Base-by-base conservation (phyloP, 495 filamentous ascomycete species). In the Penicillium samsonianum region DNA sequence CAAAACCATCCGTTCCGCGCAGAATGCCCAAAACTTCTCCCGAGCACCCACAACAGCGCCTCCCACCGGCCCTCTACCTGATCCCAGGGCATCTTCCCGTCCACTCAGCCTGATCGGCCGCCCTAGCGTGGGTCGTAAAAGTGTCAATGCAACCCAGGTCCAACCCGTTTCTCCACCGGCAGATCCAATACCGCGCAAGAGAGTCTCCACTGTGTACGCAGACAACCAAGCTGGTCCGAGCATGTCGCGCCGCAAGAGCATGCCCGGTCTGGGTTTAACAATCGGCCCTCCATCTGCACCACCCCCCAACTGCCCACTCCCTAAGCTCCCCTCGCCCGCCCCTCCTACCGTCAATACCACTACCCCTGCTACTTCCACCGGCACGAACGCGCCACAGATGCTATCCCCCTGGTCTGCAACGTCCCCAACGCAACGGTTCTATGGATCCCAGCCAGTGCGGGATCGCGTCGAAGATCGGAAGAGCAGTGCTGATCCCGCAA, bases 221-320 rank as follows among this genome's bases (percentile, higher is more conserved):
- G 44, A 63, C 11, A 45, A 48, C n/a, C 54, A 69, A 26, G 16
- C 6, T 6, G 19, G 37, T 26, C 53, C 58, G 28, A 60, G 53
- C 17, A 60, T 71, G 56, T 48, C 60, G 10, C 70, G 67, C 26
- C 77, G 82, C 31, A 80, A 80, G 58, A 87, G 84, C 63, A 76
- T 87, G 76, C 82, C 83, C 5, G 80, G 81, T 7, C 68, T 88
- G 5, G 80, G 81, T 10, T 67, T 87, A 30, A 71, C 70, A 1
- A 74, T 82, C 11, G 84, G 84, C 1, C 86, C 85, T 42, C 86
- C 86, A 0, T 78, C 77, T 12, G 82, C 78, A 14, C 86, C 86
- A 12, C 86, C 86, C 16, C 86, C 86, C 11, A 84, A 78, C 19
- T 80, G 79, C 50, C 84, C 86, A 0, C 75, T 89, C 4, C 86